Percentiles rank a stretch among this genome's conserved stretches.
Conservation (phyloP, 2,329 filamentous ascomycete genomes). For the Raffaelea ambrosiae region DNA sequence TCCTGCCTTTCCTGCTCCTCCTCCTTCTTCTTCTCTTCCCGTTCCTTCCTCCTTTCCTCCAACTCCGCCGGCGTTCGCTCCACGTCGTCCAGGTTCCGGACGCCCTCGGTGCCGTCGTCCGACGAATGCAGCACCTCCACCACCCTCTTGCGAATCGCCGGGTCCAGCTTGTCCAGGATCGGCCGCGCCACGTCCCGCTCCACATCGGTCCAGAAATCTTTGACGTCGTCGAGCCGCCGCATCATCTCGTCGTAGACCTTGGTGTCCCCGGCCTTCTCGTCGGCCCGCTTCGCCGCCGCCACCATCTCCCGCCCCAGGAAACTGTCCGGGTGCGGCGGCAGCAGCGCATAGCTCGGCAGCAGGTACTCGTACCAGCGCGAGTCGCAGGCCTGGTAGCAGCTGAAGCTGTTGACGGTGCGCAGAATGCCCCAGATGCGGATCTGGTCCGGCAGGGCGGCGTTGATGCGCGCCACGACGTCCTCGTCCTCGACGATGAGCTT, state of each 20-base stretch:
- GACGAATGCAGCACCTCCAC: conserved; percentile 49
- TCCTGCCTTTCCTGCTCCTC: conserved; percentile 2
- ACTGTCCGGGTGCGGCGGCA: conserved; percentile 85
- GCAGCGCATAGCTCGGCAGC: conserved; percentile 83
- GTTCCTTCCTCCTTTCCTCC: conserved; percentile 1
- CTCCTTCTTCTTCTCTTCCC: conserved; percentile 5
- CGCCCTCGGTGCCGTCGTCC: conserved; percentile 13
- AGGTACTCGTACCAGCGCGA: conserved; percentile 96
- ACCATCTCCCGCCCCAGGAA: conserved; percentile 76
- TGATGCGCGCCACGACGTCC: conserved; percentile 85
- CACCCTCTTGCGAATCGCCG: conserved; percentile 54
- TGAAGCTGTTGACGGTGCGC: conserved; percentile 83
- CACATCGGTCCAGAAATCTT: conserved; percentile 72
- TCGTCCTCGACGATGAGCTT: conserved; percentile 93
- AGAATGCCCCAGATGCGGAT: conserved; percentile 94
- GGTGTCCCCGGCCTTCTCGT: conserved; percentile 54
- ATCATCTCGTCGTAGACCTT: conserved; percentile 60
- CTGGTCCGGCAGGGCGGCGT: conserved; percentile 72
- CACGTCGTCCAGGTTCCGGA: conserved; percentile 6
- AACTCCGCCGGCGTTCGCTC: conserved; percentile 9
- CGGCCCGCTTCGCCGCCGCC: conserved; percentile 53
- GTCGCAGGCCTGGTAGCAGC: conserved; percentile 90
- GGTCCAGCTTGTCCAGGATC: conserved; percentile 52
- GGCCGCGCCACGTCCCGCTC: conserved; percentile 76
- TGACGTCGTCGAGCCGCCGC: conserved; percentile 66